These are phyloP conservation scores for Plasmodium reichenowi DNA, from an alignment of 169 alveolate genomes.

Conservation along the genomic window DNA sequence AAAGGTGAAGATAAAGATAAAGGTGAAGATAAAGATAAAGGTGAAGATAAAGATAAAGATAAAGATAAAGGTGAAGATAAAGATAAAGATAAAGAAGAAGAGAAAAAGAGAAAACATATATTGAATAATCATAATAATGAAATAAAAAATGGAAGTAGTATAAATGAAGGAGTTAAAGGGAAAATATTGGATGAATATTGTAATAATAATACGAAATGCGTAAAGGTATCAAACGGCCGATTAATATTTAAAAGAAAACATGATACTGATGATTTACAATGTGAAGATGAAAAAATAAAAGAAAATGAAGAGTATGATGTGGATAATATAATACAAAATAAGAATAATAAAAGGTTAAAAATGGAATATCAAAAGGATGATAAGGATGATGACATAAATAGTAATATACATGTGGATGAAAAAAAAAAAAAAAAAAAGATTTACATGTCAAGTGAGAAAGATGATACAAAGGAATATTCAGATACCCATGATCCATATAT, in stretches of 20 bases:
- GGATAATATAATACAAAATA: background rate
- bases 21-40: background rate
- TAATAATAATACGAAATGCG: background rate
- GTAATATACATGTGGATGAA: background rate
- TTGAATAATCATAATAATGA: background rate
- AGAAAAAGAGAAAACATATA: background rate
- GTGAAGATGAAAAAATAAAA: background rate
- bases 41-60: background rate
- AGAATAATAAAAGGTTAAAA: background rate
- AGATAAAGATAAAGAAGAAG: background rate
- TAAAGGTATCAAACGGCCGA: background rate
- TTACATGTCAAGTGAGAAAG: background rate
- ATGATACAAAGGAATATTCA: background rate
- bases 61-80: too few species aligned
- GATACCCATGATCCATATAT: background rate
- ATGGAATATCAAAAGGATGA: background rate
- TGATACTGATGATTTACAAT: background rate
- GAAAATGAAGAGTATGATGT: background rate
- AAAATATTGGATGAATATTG: background rate
- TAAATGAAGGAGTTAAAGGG: background rate
- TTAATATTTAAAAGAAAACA: too few species aligned
- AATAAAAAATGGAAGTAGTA: background rate
- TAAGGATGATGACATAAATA: background rate
- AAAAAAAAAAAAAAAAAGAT: background rate
- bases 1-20: too few species aligned